Evolutionary conservation across 148 eudicot species (phyloP).

Genomic region (Rhododendron molle): DNA sequence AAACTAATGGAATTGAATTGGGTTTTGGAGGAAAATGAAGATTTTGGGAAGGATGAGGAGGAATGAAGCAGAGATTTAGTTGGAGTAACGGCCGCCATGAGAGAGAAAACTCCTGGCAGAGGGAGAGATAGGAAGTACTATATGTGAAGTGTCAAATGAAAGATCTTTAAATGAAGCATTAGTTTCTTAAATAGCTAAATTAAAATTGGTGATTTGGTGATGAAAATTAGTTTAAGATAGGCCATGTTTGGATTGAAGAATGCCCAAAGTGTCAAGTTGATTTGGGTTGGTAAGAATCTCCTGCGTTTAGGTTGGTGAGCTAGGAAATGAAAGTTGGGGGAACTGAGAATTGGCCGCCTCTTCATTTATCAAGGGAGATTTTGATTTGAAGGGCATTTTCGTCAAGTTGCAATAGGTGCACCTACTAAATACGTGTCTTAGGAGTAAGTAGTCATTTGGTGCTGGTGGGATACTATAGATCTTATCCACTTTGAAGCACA

Average conservation of each 20-base stretch:
- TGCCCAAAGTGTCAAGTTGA: too few species aligned
- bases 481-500: background rate
- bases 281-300: background rate
- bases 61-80: conserved; percentile 4
- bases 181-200: background rate
- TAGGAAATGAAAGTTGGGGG: background rate
- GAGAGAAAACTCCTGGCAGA: background rate
- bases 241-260: background rate
- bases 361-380: background rate
- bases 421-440: background rate
- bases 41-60: conserved; percentile 11
- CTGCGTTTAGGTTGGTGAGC: background rate
- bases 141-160: background rate
- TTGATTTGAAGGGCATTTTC: background rate
- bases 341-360: background rate
- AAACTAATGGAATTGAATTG: background rate
- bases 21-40: conserved; percentile 8
- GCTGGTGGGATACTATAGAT: background rate
- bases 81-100: conserved; percentile 10
- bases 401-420: background rate
- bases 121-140: background rate
- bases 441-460: background rate
- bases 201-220: background rate
- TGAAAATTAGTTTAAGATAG: background rate
- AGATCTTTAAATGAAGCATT: background rate